These are phyloP conservation scores for Halophytophthora polymorphica DNA, from an alignment of 352 stramenopile species.

Conservation along the genomic window DNA sequence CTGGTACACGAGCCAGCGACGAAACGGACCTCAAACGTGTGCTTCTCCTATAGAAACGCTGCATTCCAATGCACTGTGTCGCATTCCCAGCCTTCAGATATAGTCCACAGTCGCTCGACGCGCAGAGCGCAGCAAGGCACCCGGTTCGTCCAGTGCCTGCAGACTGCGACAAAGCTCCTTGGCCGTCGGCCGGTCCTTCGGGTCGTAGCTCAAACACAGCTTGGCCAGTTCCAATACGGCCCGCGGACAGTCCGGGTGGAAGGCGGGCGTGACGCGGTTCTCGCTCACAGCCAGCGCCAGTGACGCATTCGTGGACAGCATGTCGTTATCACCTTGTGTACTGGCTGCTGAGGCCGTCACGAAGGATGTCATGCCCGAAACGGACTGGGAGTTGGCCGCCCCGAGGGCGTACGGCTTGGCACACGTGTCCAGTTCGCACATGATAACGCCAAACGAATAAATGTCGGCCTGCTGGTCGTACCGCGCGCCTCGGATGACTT, in stretches of 20 bases:
- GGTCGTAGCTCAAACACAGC: slow-evolving; percentile 44
- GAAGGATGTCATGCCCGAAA: slow-evolving; percentile 28
- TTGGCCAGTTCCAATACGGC: slow-evolving; percentile 28
- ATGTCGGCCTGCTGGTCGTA: slow-evolving; percentile 53
- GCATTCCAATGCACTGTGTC: too few relatives aligned
- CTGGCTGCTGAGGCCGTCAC: slow-evolving; percentile 6
- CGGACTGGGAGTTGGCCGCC: slow-evolving; percentile 13
- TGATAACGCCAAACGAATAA: slow-evolving; percentile 55
- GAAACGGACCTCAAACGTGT: too few relatives aligned
- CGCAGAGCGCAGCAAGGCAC: slow-evolving; percentile 17
- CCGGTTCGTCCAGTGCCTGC: slow-evolving; percentile 14
- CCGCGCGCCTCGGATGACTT: slow-evolving; percentile 43
- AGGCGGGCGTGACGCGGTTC: slow-evolving; percentile 30
- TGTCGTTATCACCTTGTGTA: slow-evolving; percentile 16
- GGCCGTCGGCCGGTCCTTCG: slow-evolving; percentile 42
- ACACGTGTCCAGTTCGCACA: slow-evolving; percentile 52
- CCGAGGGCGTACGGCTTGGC: slow-evolving; percentile 36
- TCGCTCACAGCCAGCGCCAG: slow-evolving; percentile 44
- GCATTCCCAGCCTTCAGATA: too few relatives aligned
- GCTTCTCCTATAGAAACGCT: too few relatives aligned
- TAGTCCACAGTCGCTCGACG: slow-evolving; percentile 21
- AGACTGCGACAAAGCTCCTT: slow-evolving; percentile 42
- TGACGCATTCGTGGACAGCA: slow-evolving; percentile 34
- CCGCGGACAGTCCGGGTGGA: slow-evolving; percentile 33
- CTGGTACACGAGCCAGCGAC: too few relatives aligned